These are phyloP conservation scores for Nemania abortiva DNA, from an alignment of 2,329 filamentous ascomycete genomes.

Conservation along the genomic window DNA sequence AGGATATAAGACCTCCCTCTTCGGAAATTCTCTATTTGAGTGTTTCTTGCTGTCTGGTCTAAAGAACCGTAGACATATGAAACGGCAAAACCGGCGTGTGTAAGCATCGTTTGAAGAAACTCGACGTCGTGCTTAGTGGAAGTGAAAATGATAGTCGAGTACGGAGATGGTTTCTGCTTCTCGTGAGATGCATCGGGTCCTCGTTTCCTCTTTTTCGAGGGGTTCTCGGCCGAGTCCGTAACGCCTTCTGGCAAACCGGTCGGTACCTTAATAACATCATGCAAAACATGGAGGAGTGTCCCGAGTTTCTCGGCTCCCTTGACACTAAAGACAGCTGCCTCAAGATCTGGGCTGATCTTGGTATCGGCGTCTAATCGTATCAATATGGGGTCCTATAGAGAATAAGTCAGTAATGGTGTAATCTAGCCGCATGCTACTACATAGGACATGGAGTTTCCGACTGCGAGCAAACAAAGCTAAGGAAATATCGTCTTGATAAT, in stretches of 20 bases:
- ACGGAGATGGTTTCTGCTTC: constrained; percentile 80
- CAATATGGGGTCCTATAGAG: constrained; percentile 88
- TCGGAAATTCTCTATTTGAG: constrained; percentile 92
- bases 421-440: neutral
- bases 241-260: constrained; percentile 69
- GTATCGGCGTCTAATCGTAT: constrained; percentile 93
- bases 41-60: constrained; percentile 92
- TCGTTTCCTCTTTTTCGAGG: constrained; percentile 80
- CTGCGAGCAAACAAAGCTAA: neutral
- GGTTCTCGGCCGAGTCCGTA: constrained; percentile 56
- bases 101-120: constrained; percentile 86
- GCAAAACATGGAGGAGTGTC: constrained; percentile 86
- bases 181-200: constrained; percentile 62
- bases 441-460: neutral
- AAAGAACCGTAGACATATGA: constrained; percentile 96
- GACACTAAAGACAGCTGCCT: constrained; percentile 93
- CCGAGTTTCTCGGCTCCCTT: constrained; percentile 96
- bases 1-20: constrained; percentile 87
- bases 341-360: constrained; percentile 95
- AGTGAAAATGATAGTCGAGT: constrained; percentile 93
- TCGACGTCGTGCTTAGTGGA: constrained; percentile 86
- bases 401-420: constrained; percentile 10
- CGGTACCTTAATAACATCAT: constrained; percentile 94
- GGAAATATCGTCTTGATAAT: neutral
- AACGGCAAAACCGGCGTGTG: constrained; percentile 83